Base-by-base conservation (phyloP, 2,329 filamentous ascomycete species). In the Elsinoe fawcettii region DNA sequence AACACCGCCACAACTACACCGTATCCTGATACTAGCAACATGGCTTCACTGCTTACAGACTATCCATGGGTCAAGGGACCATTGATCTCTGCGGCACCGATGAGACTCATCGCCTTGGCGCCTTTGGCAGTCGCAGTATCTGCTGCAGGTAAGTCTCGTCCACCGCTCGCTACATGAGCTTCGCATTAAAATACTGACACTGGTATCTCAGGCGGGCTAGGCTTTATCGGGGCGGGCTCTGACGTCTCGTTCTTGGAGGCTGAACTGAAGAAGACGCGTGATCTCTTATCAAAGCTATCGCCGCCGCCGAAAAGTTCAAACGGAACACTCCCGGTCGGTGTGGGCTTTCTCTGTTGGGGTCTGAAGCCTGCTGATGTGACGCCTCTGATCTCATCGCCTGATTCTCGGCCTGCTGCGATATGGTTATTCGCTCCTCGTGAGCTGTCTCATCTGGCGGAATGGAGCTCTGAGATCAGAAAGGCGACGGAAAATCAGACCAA, bases 371-470 rank as follows among this genome's bases (percentile, higher is more conserved):
- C 77, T 54, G 67, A 70, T 20, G 72, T 74, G 1, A 66, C 82
- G 1, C 77, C 78, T 1, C 61, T 85, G 11, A 71, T 88, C 16
- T 65, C 66, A 22, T 70, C 73, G 60, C 53, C 58, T 9, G 58
- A 14, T 14, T 37, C 49, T 11, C 70, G 69, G 0, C 83, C 84
- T 1, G 78, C 77, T 1, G 83, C 82, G 0, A 75, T 84, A 7
- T 88, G 85, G 85, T 75, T 88, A 34, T 87, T 87, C 64, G 84
- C 84, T 1, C 81, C 83, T 1, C 55, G 59, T 5, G 66, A 74
- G 6, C 59, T 69, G 14, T 67, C 70, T n/a, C 71, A 76, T 37
- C 66, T 70, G 59, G 58, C 57, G 14, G 65, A 44, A 22, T 74
- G 66, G 70, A 63, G 66, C 14, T 56, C 56, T n/a, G 63, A 63